Conservation (phyloP, 106 monocot genomes). For the Allium sativum region DNA sequence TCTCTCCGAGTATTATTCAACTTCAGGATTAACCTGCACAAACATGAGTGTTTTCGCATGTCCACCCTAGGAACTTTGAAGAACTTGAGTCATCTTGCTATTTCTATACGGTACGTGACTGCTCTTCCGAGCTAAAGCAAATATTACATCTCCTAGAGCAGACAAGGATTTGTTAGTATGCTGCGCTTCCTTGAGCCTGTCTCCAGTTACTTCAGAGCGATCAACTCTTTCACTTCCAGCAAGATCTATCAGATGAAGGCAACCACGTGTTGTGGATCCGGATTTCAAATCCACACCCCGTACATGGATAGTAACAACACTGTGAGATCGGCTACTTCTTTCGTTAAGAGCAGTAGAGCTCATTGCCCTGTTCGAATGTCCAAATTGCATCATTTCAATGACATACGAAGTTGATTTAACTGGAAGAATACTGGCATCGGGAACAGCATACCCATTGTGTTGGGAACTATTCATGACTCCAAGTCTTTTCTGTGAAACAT, state of each 20-base stretch:
- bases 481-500: conserved; percentile 61
- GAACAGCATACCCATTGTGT: conserved; percentile 85
- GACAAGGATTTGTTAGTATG: conserved; percentile 94
- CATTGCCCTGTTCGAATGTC: conserved; percentile 72
- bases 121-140: conserved; percentile 72
- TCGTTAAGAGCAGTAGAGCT: conserved; percentile 94
- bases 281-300: conserved; percentile 65
- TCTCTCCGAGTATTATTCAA: conserved; percentile 80
- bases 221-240: conserved; percentile 97
- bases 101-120: conserved; percentile 89
- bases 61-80: conserved; percentile 94
- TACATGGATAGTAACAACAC: conserved; percentile 91
- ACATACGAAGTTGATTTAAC: conserved; percentile 89
- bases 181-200: conserved; percentile 91
- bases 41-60: conserved; percentile 98
- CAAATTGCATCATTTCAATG: conserved; percentile 67
- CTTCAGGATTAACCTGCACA: conserved; percentile 92
- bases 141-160: conserved; percentile 93
- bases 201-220: conserved; percentile 86
- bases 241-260: conserved; percentile 86
- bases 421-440: conserved; percentile 76
- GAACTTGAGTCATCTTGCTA: conserved; percentile 97
- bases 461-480: conserved; percentile 81
- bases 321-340: conserved; percentile 95
- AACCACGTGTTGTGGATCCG: conserved; percentile 59